These are phyloP conservation scores for Onygenales sp. DNA, from an alignment of 2,329 filamentous ascomycete genomes.

Conservation along the genomic window DNA sequence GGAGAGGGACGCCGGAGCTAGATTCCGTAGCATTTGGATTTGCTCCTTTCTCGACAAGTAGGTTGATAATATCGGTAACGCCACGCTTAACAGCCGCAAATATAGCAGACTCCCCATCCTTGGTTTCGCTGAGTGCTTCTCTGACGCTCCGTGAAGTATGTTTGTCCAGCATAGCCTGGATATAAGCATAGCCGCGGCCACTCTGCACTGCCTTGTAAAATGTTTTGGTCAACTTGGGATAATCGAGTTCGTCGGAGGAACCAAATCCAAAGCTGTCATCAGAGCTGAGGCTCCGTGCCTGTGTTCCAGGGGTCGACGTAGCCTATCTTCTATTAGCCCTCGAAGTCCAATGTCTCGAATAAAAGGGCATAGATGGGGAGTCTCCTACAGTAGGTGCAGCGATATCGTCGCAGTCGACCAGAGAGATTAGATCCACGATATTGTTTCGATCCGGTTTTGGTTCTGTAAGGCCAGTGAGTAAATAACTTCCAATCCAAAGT, in stretches of 20 bases:
- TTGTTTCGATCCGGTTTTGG: background rate
- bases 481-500: background rate
- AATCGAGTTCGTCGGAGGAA: background rate
- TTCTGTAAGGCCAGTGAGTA: background rate
- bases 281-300: background rate
- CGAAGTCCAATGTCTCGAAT: background rate
- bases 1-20: constrained; percentile 5
- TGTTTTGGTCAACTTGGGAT: background rate
- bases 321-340: background rate
- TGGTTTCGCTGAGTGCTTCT: constrained; percentile 1
- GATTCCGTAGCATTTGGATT: constrained; percentile 7
- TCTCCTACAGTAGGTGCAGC: background rate
- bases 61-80: constrained; percentile 5
- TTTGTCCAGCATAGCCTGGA: constrained; percentile 4
- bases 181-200: background rate
- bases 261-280: background rate
- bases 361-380: background rate
- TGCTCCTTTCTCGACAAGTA: constrained; percentile 10
- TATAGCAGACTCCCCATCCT: constrained; percentile 6
- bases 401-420: background rate
- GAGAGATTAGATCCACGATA: background rate
- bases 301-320: background rate
- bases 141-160: background rate
- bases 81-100: constrained; percentile 6
- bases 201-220: constrained; percentile 6